A percentile compares a stretch with the other conserved stretches of the same genome.
These are phyloP conservation scores for Hypoxylon sp. DNA, from an alignment of 2,329 filamentous ascomycete genomes.

Conservation along the genomic window DNA sequence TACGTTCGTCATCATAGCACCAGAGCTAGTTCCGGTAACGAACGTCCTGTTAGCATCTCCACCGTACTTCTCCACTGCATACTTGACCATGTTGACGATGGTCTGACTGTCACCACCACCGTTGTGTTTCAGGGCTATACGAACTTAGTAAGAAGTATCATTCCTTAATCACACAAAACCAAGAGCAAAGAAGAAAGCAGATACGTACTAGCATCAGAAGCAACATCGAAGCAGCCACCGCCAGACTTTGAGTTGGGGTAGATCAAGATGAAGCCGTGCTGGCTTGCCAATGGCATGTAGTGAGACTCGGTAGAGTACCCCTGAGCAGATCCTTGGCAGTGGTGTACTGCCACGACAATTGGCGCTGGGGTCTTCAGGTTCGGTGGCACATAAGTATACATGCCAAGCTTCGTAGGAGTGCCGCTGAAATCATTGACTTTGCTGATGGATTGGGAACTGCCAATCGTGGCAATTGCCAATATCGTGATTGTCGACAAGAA, in stretches of 20 bases:
- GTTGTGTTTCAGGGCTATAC: conserved; percentile 53
- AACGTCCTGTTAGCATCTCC: conserved; percentile 53
- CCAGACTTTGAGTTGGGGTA: conserved; percentile 61
- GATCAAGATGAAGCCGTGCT: conserved; percentile 69
- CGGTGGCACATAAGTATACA: conserved; percentile 55
- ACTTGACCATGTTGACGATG: conserved; percentile 57
- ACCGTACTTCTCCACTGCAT: conserved; percentile 54
- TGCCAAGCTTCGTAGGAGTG: conserved; percentile 54
- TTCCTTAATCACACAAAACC: background rate
- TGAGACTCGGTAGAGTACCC: conserved; percentile 66
- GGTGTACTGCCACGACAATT: conserved; percentile 70
- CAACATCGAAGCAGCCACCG: conserved; percentile 72
- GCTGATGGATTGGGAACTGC: conserved; percentile 49
- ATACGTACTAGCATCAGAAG: conserved; percentile 60
- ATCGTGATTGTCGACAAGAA: conserved; percentile 42
- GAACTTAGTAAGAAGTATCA: background rate
- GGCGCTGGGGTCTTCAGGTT: conserved; percentile 54
- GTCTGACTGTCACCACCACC: conserved; percentile 59
- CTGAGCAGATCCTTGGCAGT: conserved; percentile 68
- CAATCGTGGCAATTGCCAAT: conserved; percentile 48
- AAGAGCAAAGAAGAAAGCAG: background rate
- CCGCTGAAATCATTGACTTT: conserved; percentile 54
- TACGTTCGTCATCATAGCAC: conserved; percentile 56
- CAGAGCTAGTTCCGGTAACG: conserved; percentile 53
- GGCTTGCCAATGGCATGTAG: conserved; percentile 68